Evolutionary conservation across 176 grass and related monocot species (phyloP).

Genomic region (Cymbopogon citratus): DNA sequence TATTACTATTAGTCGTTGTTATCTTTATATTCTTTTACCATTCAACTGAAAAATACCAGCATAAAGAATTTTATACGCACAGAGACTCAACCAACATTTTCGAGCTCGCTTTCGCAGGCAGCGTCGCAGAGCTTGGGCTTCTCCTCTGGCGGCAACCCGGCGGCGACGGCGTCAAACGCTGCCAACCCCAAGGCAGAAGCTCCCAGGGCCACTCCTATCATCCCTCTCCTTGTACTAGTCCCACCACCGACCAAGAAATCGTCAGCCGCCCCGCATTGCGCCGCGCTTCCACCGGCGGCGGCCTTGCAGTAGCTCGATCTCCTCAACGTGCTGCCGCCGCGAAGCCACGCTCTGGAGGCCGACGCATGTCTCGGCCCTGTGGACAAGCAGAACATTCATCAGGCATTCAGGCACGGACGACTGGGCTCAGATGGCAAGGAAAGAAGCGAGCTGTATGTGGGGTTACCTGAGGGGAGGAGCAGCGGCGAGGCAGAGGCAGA

Average conservation of each 20-base stretch:
- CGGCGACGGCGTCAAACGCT: slow-evolving; percentile 38
- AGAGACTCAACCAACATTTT: slow-evolving; percentile 61
- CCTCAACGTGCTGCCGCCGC: neutral
- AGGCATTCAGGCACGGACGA: neutral
- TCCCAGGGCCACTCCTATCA: slow-evolving; percentile 43
- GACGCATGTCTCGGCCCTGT: slow-evolving; percentile 38
- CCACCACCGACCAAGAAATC: neutral
- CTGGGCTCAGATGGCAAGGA: neutral
- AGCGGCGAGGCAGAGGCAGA: slow-evolving; percentile 55
- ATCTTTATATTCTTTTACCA: too few species aligned
- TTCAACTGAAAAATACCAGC: too few species aligned
- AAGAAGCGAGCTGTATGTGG: neutral
- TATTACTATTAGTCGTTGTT: neutral
- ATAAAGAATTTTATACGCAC: neutral
- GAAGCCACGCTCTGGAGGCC: slow-evolving; percentile 13
- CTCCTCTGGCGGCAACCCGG: slow-evolving; percentile 87
- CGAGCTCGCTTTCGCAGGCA: slow-evolving; percentile 69
- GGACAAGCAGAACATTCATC: neutral
- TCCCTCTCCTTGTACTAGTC: slow-evolving; percentile 22
- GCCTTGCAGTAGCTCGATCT: slow-evolving; percentile 29
- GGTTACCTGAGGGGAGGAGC: slow-evolving; percentile 56
- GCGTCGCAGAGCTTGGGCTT: slow-evolving; percentile 81
- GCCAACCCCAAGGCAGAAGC: slow-evolving; percentile 33
- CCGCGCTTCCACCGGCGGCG: neutral
- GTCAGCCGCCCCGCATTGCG: neutral